Conservation (phyloP, 2,329 filamentous ascomycete species). For the Colletotrichum shisoi region DNA sequence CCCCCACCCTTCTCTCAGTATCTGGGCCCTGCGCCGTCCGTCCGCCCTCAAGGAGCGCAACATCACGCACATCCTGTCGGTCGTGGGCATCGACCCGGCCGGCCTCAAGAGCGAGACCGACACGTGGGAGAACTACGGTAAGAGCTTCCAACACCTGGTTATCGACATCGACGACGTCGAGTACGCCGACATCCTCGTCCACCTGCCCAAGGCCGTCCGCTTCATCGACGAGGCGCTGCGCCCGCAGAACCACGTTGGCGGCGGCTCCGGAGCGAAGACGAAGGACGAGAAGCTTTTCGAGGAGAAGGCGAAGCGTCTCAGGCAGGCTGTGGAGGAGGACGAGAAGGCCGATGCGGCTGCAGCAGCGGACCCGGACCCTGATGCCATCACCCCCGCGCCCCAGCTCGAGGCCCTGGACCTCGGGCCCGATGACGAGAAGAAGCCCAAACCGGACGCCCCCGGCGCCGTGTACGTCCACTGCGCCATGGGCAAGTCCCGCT, state of each 20-base stretch:
- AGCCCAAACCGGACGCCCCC: slow-evolving; percentile 37
- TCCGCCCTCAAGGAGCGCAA: slow-evolving; percentile 73
- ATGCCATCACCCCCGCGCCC: slow-evolving; percentile 30
- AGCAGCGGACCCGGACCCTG: slow-evolving; percentile 22
- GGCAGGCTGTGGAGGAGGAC: slow-evolving; percentile 25
- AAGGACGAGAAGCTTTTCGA: too few species aligned
- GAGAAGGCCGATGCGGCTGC: background rate
- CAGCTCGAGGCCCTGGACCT: slow-evolving; percentile 30
- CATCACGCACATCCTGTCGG: slow-evolving; percentile 92
- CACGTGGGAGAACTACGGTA: slow-evolving; percentile 62
- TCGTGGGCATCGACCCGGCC: slow-evolving; percentile 65
- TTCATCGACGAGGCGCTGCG: slow-evolving; percentile 83
- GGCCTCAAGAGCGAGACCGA: slow-evolving; percentile 58
- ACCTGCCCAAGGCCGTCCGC: slow-evolving; percentile 77
- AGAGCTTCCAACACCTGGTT: slow-evolving; percentile 73
- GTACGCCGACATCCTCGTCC: slow-evolving; percentile 83
- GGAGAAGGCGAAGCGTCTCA: slow-evolving; percentile 27
- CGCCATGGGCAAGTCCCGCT: slow-evolving; percentile 95
- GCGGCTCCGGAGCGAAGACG: too few species aligned
- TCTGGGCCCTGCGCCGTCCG: slow-evolving; percentile 79
- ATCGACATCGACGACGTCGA: slow-evolving; percentile 92
- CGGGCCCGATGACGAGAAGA: slow-evolving; percentile 26
- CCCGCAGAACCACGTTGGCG: slow-evolving; percentile 14
- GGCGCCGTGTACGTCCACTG: slow-evolving; percentile 70
- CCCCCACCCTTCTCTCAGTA: slow-evolving; percentile 57